Conservation (phyloP, 257 asterid genomes). For the Ocimum tenuiflorum region DNA sequence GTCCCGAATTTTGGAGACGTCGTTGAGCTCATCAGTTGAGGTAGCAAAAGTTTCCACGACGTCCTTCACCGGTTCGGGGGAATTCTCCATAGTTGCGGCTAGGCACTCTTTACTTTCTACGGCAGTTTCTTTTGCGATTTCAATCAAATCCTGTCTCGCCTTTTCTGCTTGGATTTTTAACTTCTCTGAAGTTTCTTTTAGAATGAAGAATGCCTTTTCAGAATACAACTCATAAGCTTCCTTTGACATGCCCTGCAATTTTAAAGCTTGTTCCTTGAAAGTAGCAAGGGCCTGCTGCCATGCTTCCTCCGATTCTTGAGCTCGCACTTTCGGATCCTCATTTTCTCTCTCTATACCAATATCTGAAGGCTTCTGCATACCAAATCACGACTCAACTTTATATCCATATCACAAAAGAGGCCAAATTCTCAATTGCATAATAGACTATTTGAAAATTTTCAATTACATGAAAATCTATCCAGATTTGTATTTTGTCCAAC, state of each 20-base stretch:
- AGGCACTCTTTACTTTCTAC: constrained; percentile 66
- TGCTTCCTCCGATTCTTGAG: constrained; percentile 55
- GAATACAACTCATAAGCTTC: constrained; percentile 75
- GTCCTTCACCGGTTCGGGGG: constrained; percentile 76
- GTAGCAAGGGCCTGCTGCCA: constrained; percentile 70
- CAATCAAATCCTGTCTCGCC: constrained; percentile 63
- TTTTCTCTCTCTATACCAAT: constrained; percentile 45
- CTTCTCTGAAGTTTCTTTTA: constrained; percentile 70
- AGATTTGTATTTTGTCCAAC: too few species aligned
- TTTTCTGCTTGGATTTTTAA: constrained; percentile 73
- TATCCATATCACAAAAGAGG: too few species aligned
- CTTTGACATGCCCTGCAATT: constrained; percentile 58
- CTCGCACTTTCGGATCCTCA: constrained; percentile 35
- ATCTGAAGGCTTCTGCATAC: constrained; percentile 55
- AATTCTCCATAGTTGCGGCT: constrained; percentile 57
- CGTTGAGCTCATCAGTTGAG: constrained; percentile 51
- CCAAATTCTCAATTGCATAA: too few species aligned
- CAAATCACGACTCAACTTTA: not conserved
- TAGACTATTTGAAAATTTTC: too few species aligned
- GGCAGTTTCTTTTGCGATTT: constrained; percentile 58
- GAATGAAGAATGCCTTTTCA: constrained; percentile 48
- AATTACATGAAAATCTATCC: too few species aligned
- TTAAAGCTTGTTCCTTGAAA: constrained; percentile 71
- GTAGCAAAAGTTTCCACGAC: constrained; percentile 69
- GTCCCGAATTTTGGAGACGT: constrained; percentile 61